Percentiles rank a stretch among this genome's conserved stretches.
phyloP scores from a whole-genome alignment of 371 early-diverging fungal genomes.

The Actinomortierella ambigua region DNA sequence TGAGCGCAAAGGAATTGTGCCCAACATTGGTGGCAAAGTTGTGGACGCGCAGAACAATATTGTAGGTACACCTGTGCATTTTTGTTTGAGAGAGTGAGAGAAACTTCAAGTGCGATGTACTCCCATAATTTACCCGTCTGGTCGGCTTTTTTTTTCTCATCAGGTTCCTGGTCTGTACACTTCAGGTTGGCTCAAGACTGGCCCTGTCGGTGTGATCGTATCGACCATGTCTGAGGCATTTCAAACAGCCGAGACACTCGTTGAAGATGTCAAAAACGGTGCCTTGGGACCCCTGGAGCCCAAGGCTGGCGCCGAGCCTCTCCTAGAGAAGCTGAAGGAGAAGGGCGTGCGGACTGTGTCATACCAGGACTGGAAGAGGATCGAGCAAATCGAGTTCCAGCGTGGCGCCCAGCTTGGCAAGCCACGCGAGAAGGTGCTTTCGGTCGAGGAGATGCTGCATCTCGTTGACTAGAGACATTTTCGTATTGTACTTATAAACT shows the following conservation, averaged over 20 bases:
- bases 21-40: slow-evolving; percentile 81
- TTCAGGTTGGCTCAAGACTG: slow-evolving; percentile 95
- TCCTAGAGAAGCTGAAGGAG: slow-evolving; percentile 9
- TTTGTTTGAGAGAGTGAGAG: neutral
- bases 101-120: neutral
- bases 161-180: slow-evolving; percentile 77
- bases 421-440: slow-evolving; percentile 81
- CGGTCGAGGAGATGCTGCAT: slow-evolving; percentile 71
- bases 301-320: slow-evolving; percentile 40
- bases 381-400: slow-evolving; percentile 79
- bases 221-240: slow-evolving; percentile 94
- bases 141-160: neutral
- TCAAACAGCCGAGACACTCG: slow-evolving; percentile 77
- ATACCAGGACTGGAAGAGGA: slow-evolving; percentile 80
- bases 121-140: neutral
- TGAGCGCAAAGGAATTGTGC: slow-evolving; percentile 63
- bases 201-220: slow-evolving; percentile 94
- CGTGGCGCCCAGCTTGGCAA: slow-evolving; percentile 71
- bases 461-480: slow-evolving; percentile 21
- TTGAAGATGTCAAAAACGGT: slow-evolving; percentile 26
- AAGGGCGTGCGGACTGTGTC: slow-evolving; percentile 55
- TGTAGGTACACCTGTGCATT: slow-evolving; percentile 18
- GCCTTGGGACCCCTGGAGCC: slow-evolving; percentile 11
- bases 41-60: slow-evolving; percentile 55
- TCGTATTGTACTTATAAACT: too few species aligned